Conservation (phyloP, 352 stramenopile genomes). For the Phytopythium litorale region DNA sequence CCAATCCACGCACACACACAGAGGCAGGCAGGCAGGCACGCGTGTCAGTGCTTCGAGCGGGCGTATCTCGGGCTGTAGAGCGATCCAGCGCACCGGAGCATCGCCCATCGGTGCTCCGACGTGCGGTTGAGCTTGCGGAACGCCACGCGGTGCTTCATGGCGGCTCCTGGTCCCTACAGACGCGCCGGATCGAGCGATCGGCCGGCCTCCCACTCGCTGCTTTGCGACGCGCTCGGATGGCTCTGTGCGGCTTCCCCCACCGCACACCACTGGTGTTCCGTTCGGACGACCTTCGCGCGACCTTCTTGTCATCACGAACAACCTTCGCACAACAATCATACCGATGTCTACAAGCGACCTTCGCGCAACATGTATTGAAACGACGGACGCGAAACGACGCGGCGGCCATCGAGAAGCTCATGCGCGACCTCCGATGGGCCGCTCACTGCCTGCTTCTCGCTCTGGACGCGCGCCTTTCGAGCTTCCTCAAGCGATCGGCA, state of each 20-base stretch:
- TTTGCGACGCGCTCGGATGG: slow-evolving; percentile 1
- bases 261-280: slow-evolving; percentile 10
- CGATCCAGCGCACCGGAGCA: slow-evolving; percentile 82
- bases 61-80: slow-evolving; percentile 6
- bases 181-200: neutral
- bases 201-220: slow-evolving; percentile 1
- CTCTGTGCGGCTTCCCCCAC: slow-evolving; percentile 2
- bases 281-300: slow-evolving; percentile 9
- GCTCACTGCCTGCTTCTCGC: neutral
- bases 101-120: slow-evolving; percentile 93
- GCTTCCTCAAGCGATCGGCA: neutral
- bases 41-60: neutral
- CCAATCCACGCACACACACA: neutral
- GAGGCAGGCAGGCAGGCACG: neutral
- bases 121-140: slow-evolving; percentile 93
- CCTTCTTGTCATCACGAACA: neutral
- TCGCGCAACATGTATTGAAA: neutral
- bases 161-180: slow-evolving; percentile 5
- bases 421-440: neutral
- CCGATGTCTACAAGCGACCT: neutral
- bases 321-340: neutral
- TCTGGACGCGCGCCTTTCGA: neutral
- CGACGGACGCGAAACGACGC: slow-evolving; percentile 1
- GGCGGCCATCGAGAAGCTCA: neutral
- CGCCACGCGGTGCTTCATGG: slow-evolving; percentile 81